phyloP scores from a whole-genome alignment of 129 eudicot genomes.

The Flaveria bidentis region DNA sequence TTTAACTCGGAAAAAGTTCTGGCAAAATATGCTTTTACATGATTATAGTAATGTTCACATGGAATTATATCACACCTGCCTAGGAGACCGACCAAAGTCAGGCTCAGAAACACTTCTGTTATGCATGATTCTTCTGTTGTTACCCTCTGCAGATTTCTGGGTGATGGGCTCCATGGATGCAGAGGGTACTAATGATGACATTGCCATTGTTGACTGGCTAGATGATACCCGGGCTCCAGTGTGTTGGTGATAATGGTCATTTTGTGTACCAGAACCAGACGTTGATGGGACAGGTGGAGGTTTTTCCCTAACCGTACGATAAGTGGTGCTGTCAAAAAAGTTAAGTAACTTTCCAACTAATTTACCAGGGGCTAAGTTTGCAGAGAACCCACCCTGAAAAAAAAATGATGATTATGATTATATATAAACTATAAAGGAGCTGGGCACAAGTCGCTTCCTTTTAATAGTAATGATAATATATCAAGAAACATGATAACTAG shows the following conservation, averaged over 20 bases:
- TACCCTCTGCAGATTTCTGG: slow-evolving; percentile 55
- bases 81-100: slow-evolving; percentile 78
- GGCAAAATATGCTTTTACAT: not conserved
- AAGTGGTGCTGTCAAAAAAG: slow-evolving; percentile 85
- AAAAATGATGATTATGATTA: not conserved
- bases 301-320: slow-evolving; percentile 72
- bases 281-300: slow-evolving; percentile 76
- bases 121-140: slow-evolving; percentile 63
- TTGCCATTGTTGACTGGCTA: slow-evolving; percentile 90
- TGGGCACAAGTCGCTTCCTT: no score
- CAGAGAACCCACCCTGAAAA: slow-evolving; percentile 87
- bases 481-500: slow-evolving; percentile 3
- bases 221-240: slow-evolving; percentile 60
- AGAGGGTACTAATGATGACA: slow-evolving; percentile 82
- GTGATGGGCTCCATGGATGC: slow-evolving; percentile 82
- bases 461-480: not conserved
- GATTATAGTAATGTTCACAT: not conserved
- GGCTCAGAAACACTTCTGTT: slow-evolving; percentile 94
- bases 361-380: slow-evolving; percentile 86
- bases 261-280: slow-evolving; percentile 40
- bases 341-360: slow-evolving; percentile 82
- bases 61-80: slow-evolving; percentile 54
- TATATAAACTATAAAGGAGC: no score
- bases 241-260: slow-evolving; percentile 54
- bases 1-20: not conserved